Percentiles rank a stretch among this genome's conserved stretches.
phyloP scores from a whole-genome alignment of 257 asterid genomes.

The Echium plantagineum region DNA sequence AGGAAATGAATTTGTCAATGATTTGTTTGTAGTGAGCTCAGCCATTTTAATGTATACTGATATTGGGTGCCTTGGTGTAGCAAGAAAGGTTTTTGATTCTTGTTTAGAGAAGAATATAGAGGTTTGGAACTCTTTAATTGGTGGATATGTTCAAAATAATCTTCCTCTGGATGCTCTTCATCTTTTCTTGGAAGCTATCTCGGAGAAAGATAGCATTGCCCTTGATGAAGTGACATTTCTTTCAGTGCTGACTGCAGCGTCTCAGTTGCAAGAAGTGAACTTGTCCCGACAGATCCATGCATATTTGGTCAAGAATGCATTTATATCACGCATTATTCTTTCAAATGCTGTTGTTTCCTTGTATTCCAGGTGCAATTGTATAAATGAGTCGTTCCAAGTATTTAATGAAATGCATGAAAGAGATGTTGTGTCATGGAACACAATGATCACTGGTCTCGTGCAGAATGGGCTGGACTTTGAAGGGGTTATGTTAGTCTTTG shows the following conservation, averaged over 20 bases:
- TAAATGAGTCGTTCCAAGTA: constrained; percentile 41
- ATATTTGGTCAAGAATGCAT: constrained; percentile 36
- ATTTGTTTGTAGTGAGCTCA: constrained; percentile 62
- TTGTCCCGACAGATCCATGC: constrained; percentile 57
- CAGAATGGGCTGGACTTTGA: constrained; percentile 56
- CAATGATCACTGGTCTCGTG: constrained; percentile 58
- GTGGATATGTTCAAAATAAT: constrained; percentile 48
- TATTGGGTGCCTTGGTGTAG: constrained; percentile 38
- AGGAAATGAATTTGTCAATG: constrained; percentile 39
- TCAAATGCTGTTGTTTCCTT: constrained; percentile 42
- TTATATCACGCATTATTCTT: constrained; percentile 31
- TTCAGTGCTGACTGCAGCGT: constrained; percentile 49
- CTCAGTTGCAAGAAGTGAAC: constrained; percentile 42
- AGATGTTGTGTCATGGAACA: constrained; percentile 73
- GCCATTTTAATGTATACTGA: constrained; percentile 66
- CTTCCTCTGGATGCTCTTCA: constrained; percentile 38
- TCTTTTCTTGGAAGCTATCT: constrained; percentile 41
- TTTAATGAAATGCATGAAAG: constrained; percentile 48
- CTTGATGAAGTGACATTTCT: constrained; percentile 58
- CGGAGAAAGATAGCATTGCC: constrained; percentile 22
- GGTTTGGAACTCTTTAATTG: constrained; percentile 66
- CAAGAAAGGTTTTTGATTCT: constrained; percentile 43
- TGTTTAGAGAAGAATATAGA: constrained; percentile 53
- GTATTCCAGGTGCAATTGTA: constrained; percentile 49
- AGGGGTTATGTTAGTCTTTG: constrained; percentile 60